Percentiles rank a stretch among this genome's conserved stretches.
phyloP scores from a whole-genome alignment of 768 basidiomycete species.

The Hypsizygus marmoreus region DNA sequence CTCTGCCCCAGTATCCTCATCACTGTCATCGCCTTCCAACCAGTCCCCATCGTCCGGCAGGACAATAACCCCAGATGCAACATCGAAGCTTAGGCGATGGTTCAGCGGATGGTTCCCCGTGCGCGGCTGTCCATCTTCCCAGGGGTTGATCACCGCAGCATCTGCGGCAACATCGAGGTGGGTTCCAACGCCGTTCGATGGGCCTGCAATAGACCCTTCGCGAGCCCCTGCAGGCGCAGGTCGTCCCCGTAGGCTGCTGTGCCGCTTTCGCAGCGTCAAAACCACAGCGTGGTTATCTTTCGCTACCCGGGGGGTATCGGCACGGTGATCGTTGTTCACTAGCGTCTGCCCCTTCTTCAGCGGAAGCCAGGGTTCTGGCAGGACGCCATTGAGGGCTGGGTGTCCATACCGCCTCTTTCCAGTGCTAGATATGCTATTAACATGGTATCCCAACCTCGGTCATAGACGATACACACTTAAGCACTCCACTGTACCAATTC shows the following conservation, averaged over 20 bases:
- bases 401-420: slow-evolving; percentile 94
- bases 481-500: slow-evolving; percentile 89
- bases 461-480: slow-evolving; percentile 60
- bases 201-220: slow-evolving; percentile 17
- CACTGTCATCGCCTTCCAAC: slow-evolving; percentile 53
- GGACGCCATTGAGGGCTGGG: slow-evolving; percentile 89
- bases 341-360: slow-evolving; percentile 80
- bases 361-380: slow-evolving; percentile 95
- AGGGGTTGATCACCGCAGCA: slow-evolving; percentile 49
- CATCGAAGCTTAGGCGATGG: slow-evolving; percentile 82
- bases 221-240: slow-evolving; percentile 18
- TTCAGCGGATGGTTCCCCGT: slow-evolving; percentile 29
- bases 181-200: slow-evolving; percentile 8
- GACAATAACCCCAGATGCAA: slow-evolving; percentile 86
- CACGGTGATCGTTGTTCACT: slow-evolving; percentile 54
- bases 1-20: slow-evolving; percentile 44
- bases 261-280: slow-evolving; percentile 76
- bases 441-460: background rate
- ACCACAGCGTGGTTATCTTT: slow-evolving; percentile 71
- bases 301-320: slow-evolving; percentile 34
- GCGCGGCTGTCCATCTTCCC: slow-evolving; percentile 54
- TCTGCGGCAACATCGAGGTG: slow-evolving; percentile 23
- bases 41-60: slow-evolving; percentile 76
- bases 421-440: slow-evolving; percentile 53
- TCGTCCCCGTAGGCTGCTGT: slow-evolving; percentile 48